phyloP scores from a whole-genome alignment of 345 rosid genomes.

The Cardamine chenopodiifolia region DNA sequence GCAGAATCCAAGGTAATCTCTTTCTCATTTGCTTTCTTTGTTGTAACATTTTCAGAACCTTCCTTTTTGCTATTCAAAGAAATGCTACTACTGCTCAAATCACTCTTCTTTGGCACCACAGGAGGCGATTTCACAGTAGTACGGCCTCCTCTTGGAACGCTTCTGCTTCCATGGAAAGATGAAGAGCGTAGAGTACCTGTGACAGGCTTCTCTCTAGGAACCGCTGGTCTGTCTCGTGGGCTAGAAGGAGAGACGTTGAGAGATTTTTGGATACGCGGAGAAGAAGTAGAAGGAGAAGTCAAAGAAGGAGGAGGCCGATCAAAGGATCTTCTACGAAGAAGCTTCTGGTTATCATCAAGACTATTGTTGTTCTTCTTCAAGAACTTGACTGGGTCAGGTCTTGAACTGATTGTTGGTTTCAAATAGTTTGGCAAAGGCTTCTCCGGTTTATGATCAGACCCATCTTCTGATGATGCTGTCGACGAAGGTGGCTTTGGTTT shows the following conservation, averaged over 20 bases:
- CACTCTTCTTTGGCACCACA: slow-evolving; percentile 37
- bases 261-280: slow-evolving; percentile 42
- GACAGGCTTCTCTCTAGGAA: slow-evolving; percentile 44
- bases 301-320: slow-evolving; percentile 63
- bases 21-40: slow-evolving; percentile 29
- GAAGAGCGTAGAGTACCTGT: slow-evolving; percentile 40
- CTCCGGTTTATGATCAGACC: slow-evolving; percentile 38
- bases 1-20: slow-evolving; percentile 29
- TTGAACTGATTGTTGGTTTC: slow-evolving; percentile 64
- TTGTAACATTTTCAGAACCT: background rate
- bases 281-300: slow-evolving; percentile 49
- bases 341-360: slow-evolving; percentile 46
- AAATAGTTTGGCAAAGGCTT: slow-evolving; percentile 59
- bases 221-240: slow-evolving; percentile 41
- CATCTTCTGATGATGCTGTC: slow-evolving; percentile 32
- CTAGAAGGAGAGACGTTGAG: slow-evolving; percentile 47
- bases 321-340: slow-evolving; percentile 74
- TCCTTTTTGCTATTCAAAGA: slow-evolving; percentile 26
- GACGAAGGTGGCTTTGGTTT: slow-evolving; percentile 36
- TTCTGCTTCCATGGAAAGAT: slow-evolving; percentile 46
- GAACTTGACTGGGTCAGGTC: slow-evolving; percentile 45
- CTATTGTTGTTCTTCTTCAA: slow-evolving; percentile 44
- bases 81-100: slow-evolving; percentile 25
- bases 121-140: slow-evolving; percentile 37
- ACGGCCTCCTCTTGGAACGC: slow-evolving; percentile 35